Evolutionary conservation across 2,329 filamentous ascomycete species (phyloP).

Genomic region (Aureobasidium sp.): DNA sequence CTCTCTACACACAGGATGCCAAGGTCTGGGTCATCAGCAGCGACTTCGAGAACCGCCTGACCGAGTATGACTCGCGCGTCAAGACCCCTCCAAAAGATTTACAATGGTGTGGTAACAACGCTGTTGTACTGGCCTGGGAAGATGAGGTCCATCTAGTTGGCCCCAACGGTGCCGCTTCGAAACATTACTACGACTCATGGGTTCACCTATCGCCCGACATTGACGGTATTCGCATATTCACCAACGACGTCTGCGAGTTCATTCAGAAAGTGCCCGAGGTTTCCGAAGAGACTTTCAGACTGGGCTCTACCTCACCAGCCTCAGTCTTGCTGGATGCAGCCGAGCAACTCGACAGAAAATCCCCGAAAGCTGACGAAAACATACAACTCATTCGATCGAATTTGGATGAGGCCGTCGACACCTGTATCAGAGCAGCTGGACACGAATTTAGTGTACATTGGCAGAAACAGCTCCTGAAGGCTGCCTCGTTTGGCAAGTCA

Average conservation of each 20-base stretch:
- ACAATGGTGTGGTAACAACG: conserved; percentile 94
- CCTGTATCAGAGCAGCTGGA: conserved; percentile 85
- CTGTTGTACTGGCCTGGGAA: conserved; percentile 90
- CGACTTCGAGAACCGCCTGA: conserved; percentile 86
- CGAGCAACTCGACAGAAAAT: conserved; percentile 83
- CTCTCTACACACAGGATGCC: conserved; percentile 76
- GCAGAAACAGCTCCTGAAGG: conserved; percentile 94
- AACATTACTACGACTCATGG: conserved; percentile 75
- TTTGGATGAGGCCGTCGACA: conserved; percentile 86
- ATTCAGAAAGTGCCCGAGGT: conserved; percentile 76
- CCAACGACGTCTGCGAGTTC: conserved; percentile 93
- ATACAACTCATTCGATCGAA: conserved; percentile 87
- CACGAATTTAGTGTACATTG: conserved; percentile 84
- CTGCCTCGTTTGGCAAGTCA: conserved; percentile 94
- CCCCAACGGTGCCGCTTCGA: conserved; percentile 64
- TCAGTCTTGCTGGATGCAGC: conserved; percentile 92
- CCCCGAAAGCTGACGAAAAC: conserved; percentile 93
- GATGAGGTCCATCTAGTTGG: conserved; percentile 94
- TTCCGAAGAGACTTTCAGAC: conserved; percentile 72
- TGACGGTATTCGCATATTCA: conserved; percentile 84
- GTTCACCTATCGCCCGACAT: conserved; percentile 82
- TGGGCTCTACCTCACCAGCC: conserved; percentile 79
- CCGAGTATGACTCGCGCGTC: conserved; percentile 83
- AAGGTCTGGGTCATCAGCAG: conserved; percentile 89
- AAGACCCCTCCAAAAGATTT: conserved; percentile 79